Conservation (phyloP, 139 green algal species). For the Picochlorum sp. region DNA sequence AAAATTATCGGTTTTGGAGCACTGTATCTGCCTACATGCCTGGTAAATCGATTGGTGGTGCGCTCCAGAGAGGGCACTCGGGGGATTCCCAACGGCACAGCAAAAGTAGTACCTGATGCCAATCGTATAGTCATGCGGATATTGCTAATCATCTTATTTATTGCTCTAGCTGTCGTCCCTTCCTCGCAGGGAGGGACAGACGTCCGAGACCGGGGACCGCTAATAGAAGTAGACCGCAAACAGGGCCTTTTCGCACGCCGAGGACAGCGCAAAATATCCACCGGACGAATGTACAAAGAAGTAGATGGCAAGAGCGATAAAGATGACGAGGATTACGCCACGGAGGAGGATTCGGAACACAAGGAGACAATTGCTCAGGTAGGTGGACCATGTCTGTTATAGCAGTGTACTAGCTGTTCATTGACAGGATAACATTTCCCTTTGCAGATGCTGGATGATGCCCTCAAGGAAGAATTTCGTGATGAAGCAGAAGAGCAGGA, state of each 20-base stretch:
- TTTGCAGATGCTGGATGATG: slow-evolving; percentile 46
- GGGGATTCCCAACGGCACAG: too few relatives aligned
- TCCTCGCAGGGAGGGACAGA: too few relatives aligned
- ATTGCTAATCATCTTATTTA: too few relatives aligned
- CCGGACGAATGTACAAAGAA: not conserved
- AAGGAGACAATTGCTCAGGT: slow-evolving; percentile 34
- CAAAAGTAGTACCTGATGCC: too few relatives aligned
- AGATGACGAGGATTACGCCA: not conserved
- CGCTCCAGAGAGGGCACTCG: too few relatives aligned
- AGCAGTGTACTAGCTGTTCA: not conserved
- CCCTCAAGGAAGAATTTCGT: slow-evolving; percentile 57
- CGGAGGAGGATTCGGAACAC: not conserved
- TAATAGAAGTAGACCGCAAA: too few relatives aligned
- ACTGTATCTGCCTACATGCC: too few relatives aligned
- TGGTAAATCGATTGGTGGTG: too few relatives aligned
- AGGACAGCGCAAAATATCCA: not conserved
- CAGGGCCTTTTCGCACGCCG: not conserved
- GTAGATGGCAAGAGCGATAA: not conserved
- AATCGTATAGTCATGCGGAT: too few relatives aligned
- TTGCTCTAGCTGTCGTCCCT: too few relatives aligned
- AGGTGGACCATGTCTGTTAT: not conserved
- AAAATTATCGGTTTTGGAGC: too few relatives aligned
- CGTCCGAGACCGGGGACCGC: too few relatives aligned
- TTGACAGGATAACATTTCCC: not conserved
- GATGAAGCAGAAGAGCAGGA: slow-evolving; percentile 36